Base-by-base conservation (phyloP, 1,284 basidiomycete species). In the Rhodotorula glutinis region DNA sequence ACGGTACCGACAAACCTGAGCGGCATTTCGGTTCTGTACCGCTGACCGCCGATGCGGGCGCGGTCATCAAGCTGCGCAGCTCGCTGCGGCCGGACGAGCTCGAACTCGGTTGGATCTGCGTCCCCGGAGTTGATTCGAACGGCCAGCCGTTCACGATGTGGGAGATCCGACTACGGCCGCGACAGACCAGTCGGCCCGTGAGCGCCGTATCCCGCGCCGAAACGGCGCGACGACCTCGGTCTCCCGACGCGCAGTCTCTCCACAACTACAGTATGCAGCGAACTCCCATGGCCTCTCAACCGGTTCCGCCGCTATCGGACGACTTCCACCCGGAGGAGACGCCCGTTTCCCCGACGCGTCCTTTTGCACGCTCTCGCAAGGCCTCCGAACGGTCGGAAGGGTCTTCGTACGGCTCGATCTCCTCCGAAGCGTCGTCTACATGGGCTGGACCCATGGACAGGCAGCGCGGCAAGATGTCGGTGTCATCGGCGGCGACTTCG, bases 21-120 rank as follows among this genome's bases (percentile, higher is more conserved):
- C 46, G 23, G 21, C 46, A 47, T 21, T 47, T 47, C n/a, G 46
- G 46, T n/a, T n/a, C 21, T 13, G 21, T 47, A 21, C 46, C 46
- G 23, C n/a, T 47, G 46, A n/a, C 46, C 23, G 23, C n/a, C 21
- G 46, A 47, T n/a, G n/a, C 23, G 23, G 46, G 46, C 23, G 46
- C 46, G n/a, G 51, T 64, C 7, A 58, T 69, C 16, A 60, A 60
- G 30, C 13, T 69, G 47, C 61, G 54, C 44, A 60, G 63, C 29
- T 65, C 63, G 51, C 51, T 33, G 16, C 62, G 58, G 4, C 67
- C 67, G 13, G 64, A 69, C 29, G 67, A 69, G 11, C 27, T 69
- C 41, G 67, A 69, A 47, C 61, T 63, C 11, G 49, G 57, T 8
- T 66, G 64, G 64, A 54, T 27, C 8, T 66, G 63, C 51, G 23